These are phyloP conservation scores for Syzygium jambos DNA, from an alignment of 345 rosid genomes.

Conservation along the genomic window DNA sequence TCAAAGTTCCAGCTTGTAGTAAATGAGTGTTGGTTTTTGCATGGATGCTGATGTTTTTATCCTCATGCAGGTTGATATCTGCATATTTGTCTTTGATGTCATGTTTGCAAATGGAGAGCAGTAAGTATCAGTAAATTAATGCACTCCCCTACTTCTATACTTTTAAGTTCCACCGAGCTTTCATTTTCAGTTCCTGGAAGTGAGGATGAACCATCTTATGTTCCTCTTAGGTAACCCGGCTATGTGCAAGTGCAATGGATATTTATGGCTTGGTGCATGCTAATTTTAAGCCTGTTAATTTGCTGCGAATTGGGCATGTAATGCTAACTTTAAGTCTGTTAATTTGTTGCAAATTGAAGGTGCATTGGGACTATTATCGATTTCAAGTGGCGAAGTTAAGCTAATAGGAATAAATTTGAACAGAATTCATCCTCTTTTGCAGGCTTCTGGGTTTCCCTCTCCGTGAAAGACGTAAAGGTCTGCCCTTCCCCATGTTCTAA, in stretches of 20 bases:
- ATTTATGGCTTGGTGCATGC: not conserved
- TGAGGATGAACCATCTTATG: not conserved
- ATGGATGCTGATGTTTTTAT: not conserved
- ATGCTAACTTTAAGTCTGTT: not conserved
- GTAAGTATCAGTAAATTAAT: slow-evolving; percentile 48
- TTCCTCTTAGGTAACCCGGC: not conserved
- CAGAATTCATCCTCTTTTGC: slow-evolving; percentile 4
- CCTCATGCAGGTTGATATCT: slow-evolving; percentile 68
- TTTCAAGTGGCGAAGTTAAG: not conserved
- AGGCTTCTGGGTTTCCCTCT: slow-evolving; percentile 68
- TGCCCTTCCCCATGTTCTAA: not conserved
- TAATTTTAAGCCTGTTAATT: not conserved
- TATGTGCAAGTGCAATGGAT: not conserved
- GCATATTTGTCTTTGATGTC: slow-evolving; percentile 74
- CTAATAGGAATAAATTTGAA: not conserved
- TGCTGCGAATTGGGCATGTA: not conserved
- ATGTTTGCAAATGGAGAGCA: slow-evolving; percentile 82
- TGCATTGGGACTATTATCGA: not conserved
- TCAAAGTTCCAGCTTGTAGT: not conserved
- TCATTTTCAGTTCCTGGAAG: not conserved
- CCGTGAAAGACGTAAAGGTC: slow-evolving; percentile 60
- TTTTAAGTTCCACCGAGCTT: not conserved
- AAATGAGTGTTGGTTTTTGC: not conserved
- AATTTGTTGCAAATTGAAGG: not conserved
- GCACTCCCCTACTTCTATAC: not conserved